Evolutionary conservation across 2,329 filamentous ascomycete genomes (phyloP).

Genomic region (Trichoderma endophyticum): DNA sequence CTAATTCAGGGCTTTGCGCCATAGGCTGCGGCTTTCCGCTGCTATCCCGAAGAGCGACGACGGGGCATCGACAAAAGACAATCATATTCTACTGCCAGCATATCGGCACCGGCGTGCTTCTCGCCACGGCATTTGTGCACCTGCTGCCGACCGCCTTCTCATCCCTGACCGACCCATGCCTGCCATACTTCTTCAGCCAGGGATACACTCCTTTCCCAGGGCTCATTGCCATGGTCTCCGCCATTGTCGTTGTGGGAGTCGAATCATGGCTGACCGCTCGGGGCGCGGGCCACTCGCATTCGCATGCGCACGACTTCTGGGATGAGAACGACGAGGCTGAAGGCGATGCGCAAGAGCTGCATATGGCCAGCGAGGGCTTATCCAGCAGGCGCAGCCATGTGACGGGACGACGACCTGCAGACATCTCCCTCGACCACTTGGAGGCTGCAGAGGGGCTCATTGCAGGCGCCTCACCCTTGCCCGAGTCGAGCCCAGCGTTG

Average conservation of each 20-base stretch:
- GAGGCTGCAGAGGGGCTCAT: conserved; percentile 55
- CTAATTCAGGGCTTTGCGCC: neutral
- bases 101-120: conserved; percentile 79
- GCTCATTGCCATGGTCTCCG: conserved; percentile 75
- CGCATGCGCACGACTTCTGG: conserved; percentile 48
- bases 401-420: conserved; percentile 41
- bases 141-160: conserved; percentile 65
- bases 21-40: conserved; percentile 65
- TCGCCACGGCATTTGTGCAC: conserved; percentile 83
- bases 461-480: conserved; percentile 56
- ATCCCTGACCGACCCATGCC: conserved; percentile 65
- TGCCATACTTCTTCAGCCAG: conserved; percentile 74
- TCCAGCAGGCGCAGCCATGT: conserved; percentile 38
- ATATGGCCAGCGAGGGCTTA: conserved; percentile 30
- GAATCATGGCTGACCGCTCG: conserved; percentile 84
- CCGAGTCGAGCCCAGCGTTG: conserved; percentile 47
- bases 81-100: conserved; percentile 68
- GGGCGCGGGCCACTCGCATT: conserved; percentile 60
- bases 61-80: conserved; percentile 54
- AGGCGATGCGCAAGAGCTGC: conserved; percentile 28
- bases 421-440: conserved; percentile 51
- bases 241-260: conserved; percentile 77
- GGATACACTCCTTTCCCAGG: conserved; percentile 79
- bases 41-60: conserved; percentile 57
- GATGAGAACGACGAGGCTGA: conserved; percentile 48